Base-by-base conservation (phyloP, 371 early-diverging fungal genomes). In the Mitosporidium daphniae region DNA sequence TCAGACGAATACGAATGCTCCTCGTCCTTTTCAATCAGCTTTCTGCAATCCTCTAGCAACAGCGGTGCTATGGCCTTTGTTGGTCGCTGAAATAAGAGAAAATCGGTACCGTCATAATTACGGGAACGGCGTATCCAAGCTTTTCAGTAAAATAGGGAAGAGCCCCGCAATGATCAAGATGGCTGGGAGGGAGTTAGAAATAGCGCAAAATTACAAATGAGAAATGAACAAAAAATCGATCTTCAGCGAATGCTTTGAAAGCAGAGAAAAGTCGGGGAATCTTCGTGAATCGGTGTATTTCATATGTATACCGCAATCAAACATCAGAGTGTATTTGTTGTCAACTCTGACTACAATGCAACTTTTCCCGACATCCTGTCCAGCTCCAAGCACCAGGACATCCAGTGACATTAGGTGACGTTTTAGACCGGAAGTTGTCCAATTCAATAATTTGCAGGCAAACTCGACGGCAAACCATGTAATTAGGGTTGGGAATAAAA, bases 151-250 rank as follows among this genome's bases (percentile, higher is more conserved):
- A 71, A 37, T 65, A 73, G 0, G 89, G 86, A 6, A 89, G 40
- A 1, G 80, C 80, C 0, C 91, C 91, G 37, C 84, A 77, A 42
- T 89, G 91, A 48, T 89, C 91, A 26, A 86, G 47, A 42, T 89
- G 91, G 37, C n/a, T n/a, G n/a, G n/a, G n/a, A n/a, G n/a, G n/a
- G n/a, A n/a, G n/a, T n/a, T n/a, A n/a, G n/a, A n/a, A n/a, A n/a
- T n/a, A n/a, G n/a, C n/a, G n/a, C n/a, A n/a, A n/a, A n/a, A n/a
- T n/a, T n/a, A n/a, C n/a, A 86, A 89, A 41, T 89, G 91, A 12
- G 65, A 61, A 18, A 89, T 74, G 28, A 89, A 57, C 1, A 89
- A 59, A 17, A 67, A 69, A 44, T 89, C 78, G 17, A 84, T 45
- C 27, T 60, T 47, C 15, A 4, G 5, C 6, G 14, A 6, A 11